phyloP scores from a whole-genome alignment of 495 filamentous ascomycete genomes.

The Trichoderma gamsii region DNA sequence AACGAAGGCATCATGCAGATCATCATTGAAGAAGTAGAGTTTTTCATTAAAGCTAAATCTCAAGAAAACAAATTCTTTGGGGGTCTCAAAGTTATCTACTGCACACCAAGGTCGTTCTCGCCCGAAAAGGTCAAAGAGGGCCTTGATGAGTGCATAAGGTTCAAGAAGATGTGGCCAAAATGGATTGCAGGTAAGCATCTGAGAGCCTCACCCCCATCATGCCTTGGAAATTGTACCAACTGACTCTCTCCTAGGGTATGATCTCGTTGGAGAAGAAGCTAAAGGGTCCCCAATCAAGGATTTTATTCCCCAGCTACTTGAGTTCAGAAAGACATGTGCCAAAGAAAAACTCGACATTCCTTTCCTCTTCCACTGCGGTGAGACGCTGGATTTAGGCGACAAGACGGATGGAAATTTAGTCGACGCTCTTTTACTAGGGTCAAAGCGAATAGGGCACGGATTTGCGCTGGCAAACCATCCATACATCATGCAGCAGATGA shows the following conservation, averaged over 20 bases:
- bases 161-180: slow-evolving; percentile 63
- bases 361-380: slow-evolving; percentile 91
- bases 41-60: slow-evolving; percentile 34
- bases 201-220: neutral
- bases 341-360: slow-evolving; percentile 72
- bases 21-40: slow-evolving; percentile 42
- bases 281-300: slow-evolving; percentile 61
- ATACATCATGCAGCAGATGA: slow-evolving; percentile 72
- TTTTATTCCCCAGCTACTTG: slow-evolving; percentile 69
- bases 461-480: slow-evolving; percentile 85
- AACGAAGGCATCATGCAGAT: slow-evolving; percentile 47
- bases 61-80: slow-evolving; percentile 23
- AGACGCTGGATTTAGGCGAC: slow-evolving; percentile 71
- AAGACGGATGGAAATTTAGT: slow-evolving; percentile 80
- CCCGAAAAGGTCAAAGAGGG: slow-evolving; percentile 53
- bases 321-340: slow-evolving; percentile 69
- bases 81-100: slow-evolving; percentile 49
- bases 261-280: slow-evolving; percentile 83
- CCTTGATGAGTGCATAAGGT: slow-evolving; percentile 71
- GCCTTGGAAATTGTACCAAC: neutral
- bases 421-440: slow-evolving; percentile 76
- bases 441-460: slow-evolving; percentile 87
- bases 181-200: slow-evolving; percentile 55
- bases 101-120: slow-evolving; percentile 49
- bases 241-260: slow-evolving; percentile 53